phyloP scores from a whole-genome alignment of 805 yeast species.

The Wickerhamomyces strasburgensis region DNA sequence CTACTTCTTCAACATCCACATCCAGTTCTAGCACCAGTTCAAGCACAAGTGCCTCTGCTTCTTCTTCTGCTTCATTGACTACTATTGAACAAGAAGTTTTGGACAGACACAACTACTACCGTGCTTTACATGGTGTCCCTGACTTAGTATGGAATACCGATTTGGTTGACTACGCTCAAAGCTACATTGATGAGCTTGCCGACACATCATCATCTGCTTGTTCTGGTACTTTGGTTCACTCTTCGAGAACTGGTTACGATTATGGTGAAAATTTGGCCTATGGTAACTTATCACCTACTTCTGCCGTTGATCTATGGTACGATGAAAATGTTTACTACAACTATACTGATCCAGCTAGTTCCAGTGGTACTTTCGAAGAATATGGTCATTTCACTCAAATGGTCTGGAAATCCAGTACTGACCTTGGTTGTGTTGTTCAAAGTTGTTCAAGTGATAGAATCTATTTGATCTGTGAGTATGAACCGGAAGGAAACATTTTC shows the following conservation, averaged over 20 bases:
- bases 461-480: slow-evolving; percentile 69
- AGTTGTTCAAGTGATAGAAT: slow-evolving; percentile 30
- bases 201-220: slow-evolving; percentile 45
- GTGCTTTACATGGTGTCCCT: slow-evolving; percentile 43
- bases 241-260: slow-evolving; percentile 40
- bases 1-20: slow-evolving; percentile 16
- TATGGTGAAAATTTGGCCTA: slow-evolving; percentile 79
- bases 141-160: slow-evolving; percentile 45
- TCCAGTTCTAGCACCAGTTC: slow-evolving; percentile 14
- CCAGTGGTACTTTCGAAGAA: slow-evolving; percentile 40
- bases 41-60: slow-evolving; percentile 14
- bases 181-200: slow-evolving; percentile 35
- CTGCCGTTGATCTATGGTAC: slow-evolving; percentile 70
- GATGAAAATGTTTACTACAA: slow-evolving; percentile 54
- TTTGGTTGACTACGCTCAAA: slow-evolving; percentile 43
- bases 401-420: slow-evolving; percentile 58
- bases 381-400: slow-evolving; percentile 77
- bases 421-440: slow-evolving; percentile 56
- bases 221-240: slow-evolving; percentile 58
- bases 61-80: slow-evolving; percentile 19
- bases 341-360: slow-evolving; percentile 38
- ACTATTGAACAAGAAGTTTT: slow-evolving; percentile 37
- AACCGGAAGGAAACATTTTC: slow-evolving; percentile 46
- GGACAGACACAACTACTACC: slow-evolving; percentile 44
- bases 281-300: slow-evolving; percentile 40